Base-by-base conservation (phyloP, 176 grass and related monocot genomes). In the Urochloa ruziziensis region DNA sequence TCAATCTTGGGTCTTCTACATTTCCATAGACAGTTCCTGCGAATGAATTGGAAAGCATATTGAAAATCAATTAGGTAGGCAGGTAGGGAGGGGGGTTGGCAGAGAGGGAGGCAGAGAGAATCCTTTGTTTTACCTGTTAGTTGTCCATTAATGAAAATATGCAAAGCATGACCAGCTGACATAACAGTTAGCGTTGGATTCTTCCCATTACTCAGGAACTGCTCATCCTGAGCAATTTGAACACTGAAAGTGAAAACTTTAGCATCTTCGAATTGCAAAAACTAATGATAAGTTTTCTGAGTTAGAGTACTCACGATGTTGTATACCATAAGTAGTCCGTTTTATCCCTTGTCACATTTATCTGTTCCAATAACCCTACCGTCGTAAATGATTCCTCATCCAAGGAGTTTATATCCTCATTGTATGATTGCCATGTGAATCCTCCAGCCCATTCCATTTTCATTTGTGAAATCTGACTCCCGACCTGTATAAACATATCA, bases 281-380 rank as follows among this genome's bases (percentile, higher is more conserved):
- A 72, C 23, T 67, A 61, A 51, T 57, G 69, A 32, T 49, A 65
- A 59, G 79, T 19, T 52, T 72, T 33, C 37, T 63, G 16, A 21
- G 70, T 51, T 42, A 21, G 34, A 24, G 21, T 68, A 87, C 96
- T 94, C 93, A 99, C 96, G 81, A 83, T 85, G 93, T 99, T 43
- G 89, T 96, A 69, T 99, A 99, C 96, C 96, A 99, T 34, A 99
- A 85, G 68, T 99, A 99, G 62, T 99, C 96, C 34, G 93, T 92
- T 86, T 25, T 91, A 90, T 99, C 96, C 89, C 96, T 93, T 19
- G 96, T 99, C 52, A 99, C 70, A 73, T 99, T 99, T 81, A 99
- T 86, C 52, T 99, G 96, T 83, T 99, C 96, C 62, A 99, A 76
- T 80, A 99, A 88, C 25, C 96, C 96, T 71, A 90, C 83, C 27